Conservation (phyloP, 2,329 filamentous ascomycete species). For the Claviceps lovelessii region DNA sequence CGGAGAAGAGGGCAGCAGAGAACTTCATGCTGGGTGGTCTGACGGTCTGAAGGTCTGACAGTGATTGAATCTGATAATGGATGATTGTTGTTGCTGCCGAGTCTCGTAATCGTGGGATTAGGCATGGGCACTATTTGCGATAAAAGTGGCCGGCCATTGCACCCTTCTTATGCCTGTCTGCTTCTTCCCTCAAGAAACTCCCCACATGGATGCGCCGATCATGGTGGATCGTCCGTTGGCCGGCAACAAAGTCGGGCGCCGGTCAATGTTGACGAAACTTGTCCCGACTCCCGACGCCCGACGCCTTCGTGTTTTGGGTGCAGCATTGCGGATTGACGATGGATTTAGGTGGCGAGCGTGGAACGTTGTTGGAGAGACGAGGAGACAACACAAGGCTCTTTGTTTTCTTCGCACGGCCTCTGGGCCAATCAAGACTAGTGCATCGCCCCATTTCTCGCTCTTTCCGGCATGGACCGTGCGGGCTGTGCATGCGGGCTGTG, state of each 20-base stretch:
- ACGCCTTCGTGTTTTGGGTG: background rate
- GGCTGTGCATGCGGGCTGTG: too few species aligned
- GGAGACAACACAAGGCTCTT: background rate
- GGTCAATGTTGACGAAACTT: background rate
- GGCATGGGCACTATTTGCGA: background rate
- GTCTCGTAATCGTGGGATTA: background rate
- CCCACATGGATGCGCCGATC: background rate
- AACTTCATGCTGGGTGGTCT: conserved; percentile 22
- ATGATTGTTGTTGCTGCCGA: background rate
- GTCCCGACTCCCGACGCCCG: background rate
- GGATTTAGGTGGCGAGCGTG: background rate
- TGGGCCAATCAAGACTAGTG: background rate
- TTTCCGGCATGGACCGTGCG: background rate
- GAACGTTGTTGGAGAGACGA: background rate
- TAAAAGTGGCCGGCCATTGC: background rate
- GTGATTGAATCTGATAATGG: background rate
- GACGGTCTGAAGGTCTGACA: background rate
- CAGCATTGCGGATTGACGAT: background rate
- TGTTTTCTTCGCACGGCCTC: background rate
- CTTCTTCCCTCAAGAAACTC: background rate
- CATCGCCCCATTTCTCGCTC: background rate
- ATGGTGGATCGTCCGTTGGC: background rate
- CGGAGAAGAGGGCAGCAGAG: conserved; percentile 12
- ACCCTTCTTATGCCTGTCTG: background rate
- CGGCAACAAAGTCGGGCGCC: background rate